These are phyloP conservation scores for Aspergillus alliaceus DNA, from an alignment of 2,329 filamentous ascomycete genomes.

Conservation along the genomic window DNA sequence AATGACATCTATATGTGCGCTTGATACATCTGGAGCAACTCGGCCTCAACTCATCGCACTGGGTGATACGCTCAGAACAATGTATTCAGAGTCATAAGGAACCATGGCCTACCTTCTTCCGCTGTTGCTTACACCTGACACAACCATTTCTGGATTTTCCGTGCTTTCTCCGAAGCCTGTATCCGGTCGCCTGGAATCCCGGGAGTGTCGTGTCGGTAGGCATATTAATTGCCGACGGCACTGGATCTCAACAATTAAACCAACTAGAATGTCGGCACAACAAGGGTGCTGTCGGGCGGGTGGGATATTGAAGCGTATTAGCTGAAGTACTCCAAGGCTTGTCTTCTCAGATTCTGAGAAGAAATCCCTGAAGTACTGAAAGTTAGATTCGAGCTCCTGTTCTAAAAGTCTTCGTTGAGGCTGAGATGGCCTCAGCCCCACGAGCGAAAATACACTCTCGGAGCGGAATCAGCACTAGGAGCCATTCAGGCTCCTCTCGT, in stretches of 20 bases:
- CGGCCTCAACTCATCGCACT: conserved; percentile 39
- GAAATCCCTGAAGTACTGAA: not conserved
- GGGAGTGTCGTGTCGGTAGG: not conserved
- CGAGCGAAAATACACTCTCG: not conserved
- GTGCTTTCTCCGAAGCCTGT: conserved; percentile 24
- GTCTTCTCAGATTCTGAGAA: not conserved
- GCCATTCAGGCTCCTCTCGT: too few relatives aligned
- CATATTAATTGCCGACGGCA: conserved; percentile 4
- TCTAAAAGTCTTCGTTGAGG: not conserved
- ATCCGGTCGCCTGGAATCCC: conserved; percentile 6
- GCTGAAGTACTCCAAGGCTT: not conserved
- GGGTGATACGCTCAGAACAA: conserved; percentile 10
- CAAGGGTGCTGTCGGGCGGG: not conserved
- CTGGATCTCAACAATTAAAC: not conserved
- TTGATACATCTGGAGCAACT: conserved; percentile 36
- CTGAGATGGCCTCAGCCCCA: not conserved
- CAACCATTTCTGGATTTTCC: conserved; percentile 38
- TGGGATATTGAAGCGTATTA: conserved; percentile 7
- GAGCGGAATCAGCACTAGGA: not conserved
- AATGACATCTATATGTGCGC: conserved; percentile 29
- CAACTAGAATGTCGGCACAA: not conserved
- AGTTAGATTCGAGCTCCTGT: not conserved
- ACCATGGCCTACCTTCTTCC: conserved; percentile 34
- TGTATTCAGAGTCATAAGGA: not conserved
- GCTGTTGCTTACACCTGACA: conserved; percentile 34